phyloP scores from a whole-genome alignment of 768 basidiomycete species.

The Grammothele lineata region DNA sequence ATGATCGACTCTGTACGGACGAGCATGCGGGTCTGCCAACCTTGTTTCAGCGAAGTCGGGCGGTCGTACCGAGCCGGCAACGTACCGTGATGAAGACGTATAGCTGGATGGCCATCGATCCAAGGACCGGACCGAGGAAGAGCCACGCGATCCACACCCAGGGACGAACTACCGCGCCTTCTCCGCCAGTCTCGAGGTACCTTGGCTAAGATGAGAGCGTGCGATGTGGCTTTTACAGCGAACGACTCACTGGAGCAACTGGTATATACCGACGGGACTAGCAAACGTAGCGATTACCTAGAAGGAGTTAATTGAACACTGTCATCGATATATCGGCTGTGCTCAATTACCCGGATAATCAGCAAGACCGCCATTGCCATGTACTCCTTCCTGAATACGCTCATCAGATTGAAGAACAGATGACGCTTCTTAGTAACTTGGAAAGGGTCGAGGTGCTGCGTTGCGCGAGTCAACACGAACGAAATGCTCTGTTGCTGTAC shows the following conservation, averaged over 20 bases:
- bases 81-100: slow-evolving; percentile 37
- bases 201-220: slow-evolving; percentile 23
- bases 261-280: slow-evolving; percentile 31
- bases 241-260: slow-evolving; percentile 26
- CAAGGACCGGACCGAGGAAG: slow-evolving; percentile 43
- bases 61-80: not conserved
- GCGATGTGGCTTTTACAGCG: not conserved
- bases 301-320: not conserved
- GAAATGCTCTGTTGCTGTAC: no score
- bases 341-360: slow-evolving; percentile 3
- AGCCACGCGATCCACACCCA: slow-evolving; percentile 65
- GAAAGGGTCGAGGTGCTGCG: slow-evolving; percentile 32
- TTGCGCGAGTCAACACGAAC: not conserved
- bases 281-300: slow-evolving; percentile 23
- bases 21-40: slow-evolving; percentile 30
- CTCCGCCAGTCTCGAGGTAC: slow-evolving; percentile 54
- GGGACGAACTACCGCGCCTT: slow-evolving; percentile 48
- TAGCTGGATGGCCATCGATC: slow-evolving; percentile 45
- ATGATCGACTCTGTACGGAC: slow-evolving; percentile 42
- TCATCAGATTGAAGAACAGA: slow-evolving; percentile 24
- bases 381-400: slow-evolving; percentile 18
- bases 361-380: slow-evolving; percentile 6
- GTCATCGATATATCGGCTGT: not conserved
- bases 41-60: no score
- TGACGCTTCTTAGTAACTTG: slow-evolving; percentile 17